A percentile compares a stretch with the other conserved stretches of the same genome.
phyloP scores from a whole-genome alignment of 1,284 basidiomycete genomes.

The Puccinia coronata region DNA sequence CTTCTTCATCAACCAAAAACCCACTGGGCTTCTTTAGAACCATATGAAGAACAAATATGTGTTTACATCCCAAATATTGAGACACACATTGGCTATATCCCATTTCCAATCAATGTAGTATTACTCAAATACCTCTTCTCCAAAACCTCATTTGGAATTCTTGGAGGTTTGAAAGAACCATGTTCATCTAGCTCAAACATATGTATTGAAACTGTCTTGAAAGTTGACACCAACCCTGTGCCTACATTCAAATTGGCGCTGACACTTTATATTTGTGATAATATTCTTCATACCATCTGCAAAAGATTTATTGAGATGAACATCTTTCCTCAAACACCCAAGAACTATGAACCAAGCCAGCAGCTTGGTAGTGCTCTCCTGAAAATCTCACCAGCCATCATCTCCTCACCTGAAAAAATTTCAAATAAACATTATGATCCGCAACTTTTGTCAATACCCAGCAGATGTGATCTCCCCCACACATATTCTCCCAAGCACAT shows the following conservation, averaged over 20 bases:
- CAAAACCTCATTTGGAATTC: not conserved
- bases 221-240: not conserved
- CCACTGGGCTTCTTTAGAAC: not conserved
- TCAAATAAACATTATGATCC: not conserved
- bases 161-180: not conserved
- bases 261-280: not conserved
- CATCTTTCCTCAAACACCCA: not conserved
- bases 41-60: not conserved
- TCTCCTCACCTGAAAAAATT: not conserved
- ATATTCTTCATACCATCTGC: not conserved
- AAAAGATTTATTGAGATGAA: not conserved
- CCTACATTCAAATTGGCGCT: not conserved
- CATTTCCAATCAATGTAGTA: not conserved
- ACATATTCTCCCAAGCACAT: not conserved
- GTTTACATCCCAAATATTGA: not conserved
- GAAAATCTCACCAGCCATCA: not conserved
- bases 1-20: not conserved
- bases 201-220: not conserved
- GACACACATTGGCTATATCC: not conserved
- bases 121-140: not conserved
- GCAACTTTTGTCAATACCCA: not conserved
- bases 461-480: not conserved
- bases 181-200: not conserved
- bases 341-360: not conserved
- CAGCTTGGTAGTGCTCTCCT: constrained; percentile 11